Evolutionary conservation across 352 stramenopile genomes (phyloP).

Genomic region (Globisporangium echinulatum): DNA sequence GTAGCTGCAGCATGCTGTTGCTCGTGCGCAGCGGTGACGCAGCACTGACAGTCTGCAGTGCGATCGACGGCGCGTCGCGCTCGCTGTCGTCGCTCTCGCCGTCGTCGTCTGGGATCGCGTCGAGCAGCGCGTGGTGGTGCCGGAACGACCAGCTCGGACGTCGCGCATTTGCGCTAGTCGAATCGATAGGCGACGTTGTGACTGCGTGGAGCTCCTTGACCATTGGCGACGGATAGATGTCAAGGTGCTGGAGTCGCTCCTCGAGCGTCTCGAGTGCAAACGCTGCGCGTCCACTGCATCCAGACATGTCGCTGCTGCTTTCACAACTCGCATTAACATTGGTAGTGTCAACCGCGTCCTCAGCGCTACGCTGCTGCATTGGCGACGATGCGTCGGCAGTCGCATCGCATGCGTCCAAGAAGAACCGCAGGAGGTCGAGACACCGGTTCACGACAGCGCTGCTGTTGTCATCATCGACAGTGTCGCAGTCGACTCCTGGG

Average conservation of each 20-base stretch:
- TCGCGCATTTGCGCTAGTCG: slow-evolving; percentile 5
- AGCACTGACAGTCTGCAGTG: too few species aligned
- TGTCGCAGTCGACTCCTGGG: background rate
- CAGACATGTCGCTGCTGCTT: background rate
- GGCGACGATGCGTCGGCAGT: background rate
- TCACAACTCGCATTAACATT: too few species aligned
- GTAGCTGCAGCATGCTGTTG: background rate
- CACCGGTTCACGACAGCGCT: slow-evolving; percentile 42
- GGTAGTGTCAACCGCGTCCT: too few species aligned
- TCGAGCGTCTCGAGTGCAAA: slow-evolving; percentile 49
- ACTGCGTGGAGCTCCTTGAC: slow-evolving; percentile 24
- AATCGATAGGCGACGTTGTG: background rate
- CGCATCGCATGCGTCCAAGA: slow-evolving; percentile 42
- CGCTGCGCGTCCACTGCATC: too few species aligned
- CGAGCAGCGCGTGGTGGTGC: slow-evolving; percentile 44
- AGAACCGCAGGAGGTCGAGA: slow-evolving; percentile 63
- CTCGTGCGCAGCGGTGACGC: background rate
- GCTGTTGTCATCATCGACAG: too few species aligned
- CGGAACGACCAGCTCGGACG: slow-evolving; percentile 61
- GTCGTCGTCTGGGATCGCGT: slow-evolving; percentile 50
- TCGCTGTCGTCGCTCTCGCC: slow-evolving; percentile 25
- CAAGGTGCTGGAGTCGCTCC: slow-evolving; percentile 41
- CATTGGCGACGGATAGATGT: slow-evolving; percentile 64
- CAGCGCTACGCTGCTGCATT: too few species aligned
- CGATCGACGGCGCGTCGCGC: background rate